Evolutionary conservation across 306 rosid species (phyloP), one percentile per base, ranked within the genome.

Genomic region (Adenanthera pavonina): DNA sequence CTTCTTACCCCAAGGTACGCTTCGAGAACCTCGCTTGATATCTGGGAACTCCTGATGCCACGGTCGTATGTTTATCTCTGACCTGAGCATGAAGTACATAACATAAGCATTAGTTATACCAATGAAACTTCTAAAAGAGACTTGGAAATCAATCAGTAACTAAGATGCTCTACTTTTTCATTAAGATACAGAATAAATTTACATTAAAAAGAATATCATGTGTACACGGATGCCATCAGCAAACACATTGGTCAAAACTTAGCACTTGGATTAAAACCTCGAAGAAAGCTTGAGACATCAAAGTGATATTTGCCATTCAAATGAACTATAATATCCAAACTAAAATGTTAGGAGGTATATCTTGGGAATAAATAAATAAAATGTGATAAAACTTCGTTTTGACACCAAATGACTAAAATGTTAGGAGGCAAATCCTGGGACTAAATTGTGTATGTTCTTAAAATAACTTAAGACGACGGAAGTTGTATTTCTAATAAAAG

Each of bases 41-140:
- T 89, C 92, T 47, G 76, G 82, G 57, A 95, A 92, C 92, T 95
- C 91, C 70, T 80, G 92, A 56, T 77, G 77, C 98, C 98, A 95
- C 30, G 97, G 89, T 80, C 59, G 72, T 59, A 95, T 59, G 81
- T 92, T 88, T 59, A 84, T 87, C 84, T 95, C 98, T 61, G 97
- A 79, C 98, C 98, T 95, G 91, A 73, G 69, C 82, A 84, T 79
- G 36, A 85, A 79, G 43, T 75, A 74, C 70, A 77, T 64, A 66
- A 68, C 78, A 56, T 5, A 71, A 47, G 17, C 12, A 35, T 36
- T 46, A 74, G 36, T 76, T 15, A 34, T 44, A 60, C 48, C 19
- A 72, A 70, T 70, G 16, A 70, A 70, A 70, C 25, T 70, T 47
- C 41, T 34, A 79, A 64, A 79, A 36, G 19, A 74, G 48, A 72